Percentiles rank a stretch among this genome's conserved stretches.
phyloP scores from a whole-genome alignment of 2,329 filamentous ascomycete species.

The Penicillium sp. region DNA sequence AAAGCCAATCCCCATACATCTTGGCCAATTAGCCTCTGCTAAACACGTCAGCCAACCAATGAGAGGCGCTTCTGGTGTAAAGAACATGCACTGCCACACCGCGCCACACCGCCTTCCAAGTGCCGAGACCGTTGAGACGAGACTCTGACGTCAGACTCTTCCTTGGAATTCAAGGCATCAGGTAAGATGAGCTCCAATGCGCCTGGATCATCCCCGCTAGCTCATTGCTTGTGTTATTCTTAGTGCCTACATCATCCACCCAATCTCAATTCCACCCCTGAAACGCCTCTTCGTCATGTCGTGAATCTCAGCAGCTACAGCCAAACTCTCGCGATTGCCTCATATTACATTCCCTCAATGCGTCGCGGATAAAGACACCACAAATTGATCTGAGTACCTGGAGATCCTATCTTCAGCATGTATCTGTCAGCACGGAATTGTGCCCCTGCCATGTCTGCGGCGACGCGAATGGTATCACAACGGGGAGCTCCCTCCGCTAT shows the following conservation, averaged over 20 bases:
- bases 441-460: conserved; percentile 9
- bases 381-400: neutral
- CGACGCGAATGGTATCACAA: conserved; percentile 3
- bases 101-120: conserved; percentile 1
- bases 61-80: neutral
- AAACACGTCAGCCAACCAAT: neutral
- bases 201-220: conserved; percentile 6
- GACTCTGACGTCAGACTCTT: conserved; percentile 6
- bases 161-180: neutral
- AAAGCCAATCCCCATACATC: neutral
- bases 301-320: neutral
- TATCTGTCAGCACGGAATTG: conserved; percentile 10
- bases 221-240: neutral
- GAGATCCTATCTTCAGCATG: conserved; percentile 5
- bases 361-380: neutral
- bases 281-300: conserved; percentile 18
- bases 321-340: neutral
- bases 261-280: neutral
- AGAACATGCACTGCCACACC: conserved; percentile 4
- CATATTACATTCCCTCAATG: neutral
- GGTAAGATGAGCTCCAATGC: neutral
- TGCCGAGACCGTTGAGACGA: neutral
- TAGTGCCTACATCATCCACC: neutral
- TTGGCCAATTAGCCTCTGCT: neutral
- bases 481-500: conserved; percentile 1